Conservation (phyloP, 768 basidiomycete species). For the Candolleomyces eurysporus region DNA sequence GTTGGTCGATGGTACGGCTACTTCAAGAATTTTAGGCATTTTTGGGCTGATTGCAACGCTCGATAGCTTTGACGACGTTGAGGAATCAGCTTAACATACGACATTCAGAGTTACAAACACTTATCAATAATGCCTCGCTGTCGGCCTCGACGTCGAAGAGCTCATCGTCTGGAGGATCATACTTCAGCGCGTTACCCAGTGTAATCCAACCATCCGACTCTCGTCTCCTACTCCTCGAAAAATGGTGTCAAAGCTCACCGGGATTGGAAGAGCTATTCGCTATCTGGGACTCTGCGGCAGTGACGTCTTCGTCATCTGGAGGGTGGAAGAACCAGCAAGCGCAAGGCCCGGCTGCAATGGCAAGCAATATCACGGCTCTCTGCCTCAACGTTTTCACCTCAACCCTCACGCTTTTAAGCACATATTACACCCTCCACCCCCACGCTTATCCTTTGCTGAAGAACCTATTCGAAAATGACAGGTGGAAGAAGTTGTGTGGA, state of each 20-base stretch:
- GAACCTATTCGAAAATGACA: constrained; percentile 52
- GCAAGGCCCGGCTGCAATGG: constrained; percentile 2
- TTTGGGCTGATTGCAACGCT: background rate
- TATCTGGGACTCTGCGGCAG: background rate
- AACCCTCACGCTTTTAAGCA: constrained; percentile 59
- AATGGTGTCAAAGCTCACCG: constrained; percentile 1
- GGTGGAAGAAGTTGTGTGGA: constrained; percentile 55
- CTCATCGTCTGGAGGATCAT: background rate
- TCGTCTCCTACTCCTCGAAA: constrained; percentile 3
- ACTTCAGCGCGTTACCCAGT: background rate
- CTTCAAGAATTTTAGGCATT: background rate
- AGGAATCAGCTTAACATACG: constrained; percentile 6
- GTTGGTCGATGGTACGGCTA: background rate
- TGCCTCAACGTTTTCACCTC: constrained; percentile 48
- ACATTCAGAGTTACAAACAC: constrained; percentile 5
- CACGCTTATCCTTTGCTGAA: constrained; percentile 64
- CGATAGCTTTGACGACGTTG: constrained; percentile 3
- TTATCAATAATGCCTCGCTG: constrained; percentile 2
- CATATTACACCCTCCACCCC: constrained; percentile 66
- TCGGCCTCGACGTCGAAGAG: background rate
- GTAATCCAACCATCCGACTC: constrained; percentile 5
- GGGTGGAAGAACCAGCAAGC: background rate
- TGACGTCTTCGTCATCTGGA: background rate
- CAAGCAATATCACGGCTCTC: constrained; percentile 2
- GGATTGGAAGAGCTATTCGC: background rate